Evolutionary conservation across 495 filamentous ascomycete species (phyloP).

Genomic region (Baudoinia panamericana): DNA sequence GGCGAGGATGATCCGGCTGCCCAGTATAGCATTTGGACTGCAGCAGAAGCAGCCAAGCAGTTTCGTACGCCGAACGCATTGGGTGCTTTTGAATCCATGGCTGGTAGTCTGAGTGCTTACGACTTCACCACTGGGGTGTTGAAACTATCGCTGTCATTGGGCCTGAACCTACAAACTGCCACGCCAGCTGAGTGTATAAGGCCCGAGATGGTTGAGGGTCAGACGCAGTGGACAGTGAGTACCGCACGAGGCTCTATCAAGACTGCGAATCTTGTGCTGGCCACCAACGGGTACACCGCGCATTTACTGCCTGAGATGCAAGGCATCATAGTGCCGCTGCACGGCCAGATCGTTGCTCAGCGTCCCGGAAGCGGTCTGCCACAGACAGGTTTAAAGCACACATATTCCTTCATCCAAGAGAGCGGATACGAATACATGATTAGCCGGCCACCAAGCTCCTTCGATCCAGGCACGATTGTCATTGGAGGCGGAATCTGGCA

Average conservation of each 20-base stretch:
- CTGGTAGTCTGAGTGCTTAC: conserved; percentile 53
- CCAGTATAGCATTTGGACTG: conserved; percentile 34
- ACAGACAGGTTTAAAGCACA: conserved; percentile 33
- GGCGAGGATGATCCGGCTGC: conserved; percentile 32
- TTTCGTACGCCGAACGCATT: conserved; percentile 34
- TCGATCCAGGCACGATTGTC: conserved; percentile 46
- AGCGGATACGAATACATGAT: conserved; percentile 57
- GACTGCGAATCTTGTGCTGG: conserved; percentile 45
- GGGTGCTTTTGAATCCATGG: conserved; percentile 45
- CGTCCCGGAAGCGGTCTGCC: conserved; percentile 39
- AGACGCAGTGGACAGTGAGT: conserved; percentile 32
- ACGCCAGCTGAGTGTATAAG: conserved; percentile 40
- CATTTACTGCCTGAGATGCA: conserved; percentile 42
- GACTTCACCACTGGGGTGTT: conserved; percentile 49
- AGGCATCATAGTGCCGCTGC: conserved; percentile 50
- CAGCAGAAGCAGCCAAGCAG: conserved; percentile 34
- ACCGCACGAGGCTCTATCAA: conserved; percentile 43
- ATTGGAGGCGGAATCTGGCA: conserved; percentile 54
- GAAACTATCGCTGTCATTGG: conserved; percentile 37
- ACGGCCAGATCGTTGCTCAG: conserved; percentile 55
- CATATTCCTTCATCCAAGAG: conserved; percentile 50
- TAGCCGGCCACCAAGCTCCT: conserved; percentile 36
- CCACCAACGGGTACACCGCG: conserved; percentile 62
- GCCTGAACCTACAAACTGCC: conserved; percentile 48
- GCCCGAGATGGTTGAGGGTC: conserved; percentile 11